Conservation (phyloP, 805 yeast species). For the Metschnikowia henanensis region DNA sequence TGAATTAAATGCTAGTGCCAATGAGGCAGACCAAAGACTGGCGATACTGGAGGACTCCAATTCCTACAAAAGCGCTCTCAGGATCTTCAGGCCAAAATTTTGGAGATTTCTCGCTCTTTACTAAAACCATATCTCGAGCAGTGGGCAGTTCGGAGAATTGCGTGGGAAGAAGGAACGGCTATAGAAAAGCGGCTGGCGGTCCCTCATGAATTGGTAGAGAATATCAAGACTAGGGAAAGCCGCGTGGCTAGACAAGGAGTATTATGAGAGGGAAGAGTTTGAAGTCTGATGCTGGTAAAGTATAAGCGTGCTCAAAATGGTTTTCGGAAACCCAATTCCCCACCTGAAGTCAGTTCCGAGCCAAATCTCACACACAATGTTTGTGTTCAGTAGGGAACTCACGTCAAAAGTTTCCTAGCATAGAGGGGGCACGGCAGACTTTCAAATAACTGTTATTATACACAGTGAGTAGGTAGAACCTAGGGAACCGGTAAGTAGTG, state of each 20-base stretch:
- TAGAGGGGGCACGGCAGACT: too few species aligned
- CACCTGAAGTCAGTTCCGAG: too few species aligned
- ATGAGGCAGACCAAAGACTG: constrained; percentile 6
- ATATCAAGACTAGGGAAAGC: constrained; percentile 12
- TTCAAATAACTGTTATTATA: too few species aligned
- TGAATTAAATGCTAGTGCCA: constrained; percentile 13
- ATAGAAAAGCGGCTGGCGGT: constrained; percentile 20
- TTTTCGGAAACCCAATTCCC: too few species aligned
- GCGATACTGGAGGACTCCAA: constrained; percentile 2
- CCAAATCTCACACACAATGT: too few species aligned
- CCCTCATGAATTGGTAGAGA: constrained; percentile 27
- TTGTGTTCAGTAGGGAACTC: too few species aligned
- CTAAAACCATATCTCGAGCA: constrained; percentile 19
- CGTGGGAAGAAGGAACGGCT: constrained; percentile 20
- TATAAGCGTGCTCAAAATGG: too few species aligned
- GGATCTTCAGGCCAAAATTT: background rate
- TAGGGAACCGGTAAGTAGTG: too few species aligned
- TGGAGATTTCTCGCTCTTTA: constrained; percentile 5
- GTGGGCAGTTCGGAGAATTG: constrained; percentile 6
- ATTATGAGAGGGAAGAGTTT: background rate
- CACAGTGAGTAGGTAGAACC: too few species aligned
- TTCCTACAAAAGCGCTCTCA: background rate
- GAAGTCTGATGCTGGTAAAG: too few species aligned
- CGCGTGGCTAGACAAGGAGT: constrained; percentile 1
- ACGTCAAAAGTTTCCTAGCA: too few species aligned